phyloP scores from a whole-genome alignment of 1,139 yeast genomes.

The Suhomyces bokatorum region DNA sequence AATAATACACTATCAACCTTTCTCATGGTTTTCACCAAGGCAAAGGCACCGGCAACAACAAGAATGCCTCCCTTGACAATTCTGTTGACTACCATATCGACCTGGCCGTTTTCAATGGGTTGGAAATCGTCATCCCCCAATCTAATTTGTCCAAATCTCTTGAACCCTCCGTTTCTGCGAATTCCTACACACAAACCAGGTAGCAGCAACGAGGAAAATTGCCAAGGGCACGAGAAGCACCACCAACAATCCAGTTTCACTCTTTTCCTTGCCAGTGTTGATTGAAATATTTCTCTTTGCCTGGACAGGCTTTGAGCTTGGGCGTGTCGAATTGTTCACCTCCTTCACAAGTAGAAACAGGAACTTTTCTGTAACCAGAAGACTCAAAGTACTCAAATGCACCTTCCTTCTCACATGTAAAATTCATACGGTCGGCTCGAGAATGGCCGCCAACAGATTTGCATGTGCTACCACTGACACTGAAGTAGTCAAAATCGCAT shows the following conservation, averaged over 20 bases:
- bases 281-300: constrained; percentile 68
- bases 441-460: constrained; percentile 69
- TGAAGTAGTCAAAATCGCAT: constrained; percentile 83
- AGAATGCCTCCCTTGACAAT: constrained; percentile 65
- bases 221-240: constrained; percentile 59
- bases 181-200: constrained; percentile 79
- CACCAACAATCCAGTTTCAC: constrained; percentile 53
- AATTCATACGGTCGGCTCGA: constrained; percentile 59
- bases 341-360: constrained; percentile 72
- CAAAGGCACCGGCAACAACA: constrained; percentile 45
- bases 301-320: constrained; percentile 82
- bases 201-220: constrained; percentile 51
- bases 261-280: constrained; percentile 56
- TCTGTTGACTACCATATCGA: constrained; percentile 62
- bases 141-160: constrained; percentile 82
- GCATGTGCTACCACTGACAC: constrained; percentile 81
- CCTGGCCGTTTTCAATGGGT: constrained; percentile 64
- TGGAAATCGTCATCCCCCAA: constrained; percentile 64
- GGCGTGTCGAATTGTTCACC: constrained; percentile 69
- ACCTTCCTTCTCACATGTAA: constrained; percentile 57
- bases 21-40: constrained; percentile 39
- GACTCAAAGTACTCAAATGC: constrained; percentile 73
- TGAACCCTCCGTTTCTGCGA: constrained; percentile 76
- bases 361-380: constrained; percentile 77
- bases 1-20: constrained; percentile 38